Conservation (phyloP, 2,329 filamentous ascomycete genomes). For the Calonectria pseudoturangicola region DNA sequence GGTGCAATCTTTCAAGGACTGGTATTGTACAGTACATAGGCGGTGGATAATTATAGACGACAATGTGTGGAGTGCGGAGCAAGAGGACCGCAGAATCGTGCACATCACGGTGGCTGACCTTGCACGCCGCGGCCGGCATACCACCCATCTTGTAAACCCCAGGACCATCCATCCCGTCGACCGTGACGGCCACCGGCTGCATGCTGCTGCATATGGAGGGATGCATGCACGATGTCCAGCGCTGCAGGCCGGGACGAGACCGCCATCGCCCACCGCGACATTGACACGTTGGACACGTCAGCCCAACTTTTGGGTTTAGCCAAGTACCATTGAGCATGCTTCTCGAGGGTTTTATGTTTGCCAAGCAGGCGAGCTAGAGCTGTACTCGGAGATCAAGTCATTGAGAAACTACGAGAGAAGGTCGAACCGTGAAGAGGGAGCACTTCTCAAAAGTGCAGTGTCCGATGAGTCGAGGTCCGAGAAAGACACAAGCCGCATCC, state of each 20-base stretch:
- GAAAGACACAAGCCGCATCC: not conserved
- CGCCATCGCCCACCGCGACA: conserved; percentile 22
- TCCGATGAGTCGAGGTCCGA: not conserved
- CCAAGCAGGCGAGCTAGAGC: not conserved
- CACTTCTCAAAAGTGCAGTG: not conserved
- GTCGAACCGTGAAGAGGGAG: not conserved
- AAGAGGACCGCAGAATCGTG: conserved; percentile 26
- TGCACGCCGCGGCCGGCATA: conserved; percentile 27
- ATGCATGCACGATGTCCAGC: conserved; percentile 31
- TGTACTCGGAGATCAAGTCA: not conserved
- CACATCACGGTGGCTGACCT: conserved; percentile 23
- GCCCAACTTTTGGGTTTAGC: conserved; percentile 26
- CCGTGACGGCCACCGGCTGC: conserved; percentile 26
- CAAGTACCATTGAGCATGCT: conserved; percentile 19
- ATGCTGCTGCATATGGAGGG: conserved; percentile 27
- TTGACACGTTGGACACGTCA: conserved; percentile 50
- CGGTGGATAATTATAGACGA: conserved; percentile 39
- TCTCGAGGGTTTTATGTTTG: conserved; percentile 20
- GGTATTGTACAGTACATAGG: not conserved
- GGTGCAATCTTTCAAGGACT: too few species aligned
- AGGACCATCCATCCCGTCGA: conserved; percentile 35
- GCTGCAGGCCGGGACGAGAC: conserved; percentile 31
- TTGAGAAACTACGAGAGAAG: not conserved
- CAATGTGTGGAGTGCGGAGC: not conserved
- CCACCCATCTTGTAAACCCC: conserved; percentile 26